Percentiles rank a stretch among this genome's conserved stretches.
Conservation (phyloP, 306 rosid species). For the Lupinus albus region DNA sequence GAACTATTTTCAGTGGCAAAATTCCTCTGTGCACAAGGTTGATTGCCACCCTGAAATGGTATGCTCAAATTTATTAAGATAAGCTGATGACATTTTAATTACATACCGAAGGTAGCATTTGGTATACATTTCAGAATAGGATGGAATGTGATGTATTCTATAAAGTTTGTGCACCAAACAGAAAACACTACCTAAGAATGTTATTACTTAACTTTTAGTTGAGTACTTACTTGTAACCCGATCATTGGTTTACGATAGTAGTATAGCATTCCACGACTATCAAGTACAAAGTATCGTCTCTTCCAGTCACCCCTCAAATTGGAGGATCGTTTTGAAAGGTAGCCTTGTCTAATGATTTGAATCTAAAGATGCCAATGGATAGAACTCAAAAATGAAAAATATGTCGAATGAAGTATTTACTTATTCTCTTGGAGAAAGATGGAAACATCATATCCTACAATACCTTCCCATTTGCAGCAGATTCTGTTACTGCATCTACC, state of each 20-base stretch:
- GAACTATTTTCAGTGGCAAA: slow-evolving; percentile 54
- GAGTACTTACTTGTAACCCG: slow-evolving; percentile 58
- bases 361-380: slow-evolving; percentile 49
- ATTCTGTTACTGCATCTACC: slow-evolving; percentile 67
- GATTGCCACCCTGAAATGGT: slow-evolving; percentile 53
- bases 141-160: too few relatives aligned
- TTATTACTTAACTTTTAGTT: slow-evolving; percentile 33
- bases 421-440: neutral
- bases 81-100: slow-evolving; percentile 23
- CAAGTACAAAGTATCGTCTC: slow-evolving; percentile 81
- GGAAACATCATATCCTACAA: slow-evolving; percentile 16
- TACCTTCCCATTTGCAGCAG: slow-evolving; percentile 76
- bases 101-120: neutral
- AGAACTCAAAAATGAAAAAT: neutral
- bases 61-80: slow-evolving; percentile 39
- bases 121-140: too few relatives aligned
- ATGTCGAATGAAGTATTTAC: slow-evolving; percentile 3
- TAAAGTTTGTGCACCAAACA: too few relatives aligned
- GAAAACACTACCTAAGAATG: neutral
- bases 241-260: slow-evolving; percentile 75
- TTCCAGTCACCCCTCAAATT: slow-evolving; percentile 85
- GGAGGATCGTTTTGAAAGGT: slow-evolving; percentile 80
- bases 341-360: slow-evolving; percentile 77
- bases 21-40: slow-evolving; percentile 51
- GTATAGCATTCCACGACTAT: slow-evolving; percentile 76